Evolutionary conservation across 2,329 filamentous ascomycete species (phyloP), one percentile per base, ranked within the genome.

Genomic region (Xylaria sp.): DNA sequence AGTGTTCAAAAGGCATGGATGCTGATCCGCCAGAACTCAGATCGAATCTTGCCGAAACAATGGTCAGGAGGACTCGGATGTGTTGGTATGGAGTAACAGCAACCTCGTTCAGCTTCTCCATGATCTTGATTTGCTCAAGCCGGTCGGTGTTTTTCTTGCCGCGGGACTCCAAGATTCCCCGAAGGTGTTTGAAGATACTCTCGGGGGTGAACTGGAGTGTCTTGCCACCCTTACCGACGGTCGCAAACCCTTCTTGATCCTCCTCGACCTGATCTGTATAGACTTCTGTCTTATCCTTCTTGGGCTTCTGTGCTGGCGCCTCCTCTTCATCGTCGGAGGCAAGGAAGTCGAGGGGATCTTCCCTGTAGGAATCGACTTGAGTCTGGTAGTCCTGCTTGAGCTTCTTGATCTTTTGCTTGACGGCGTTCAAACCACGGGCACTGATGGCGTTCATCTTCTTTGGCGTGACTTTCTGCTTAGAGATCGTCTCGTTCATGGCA

Each of bases 401-500:
- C 85, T 97, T 97, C 85, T 93, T 92, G 80, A 99, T 91, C 78
- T 92, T 92, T 76, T 99, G 94, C 79, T 97, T 96, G 70, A 97
- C 90, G 59, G 92, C 91, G 74, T 97, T 99, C 69, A 99, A 84
- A 69, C 92, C 92, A 76, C 92, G 91, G 63, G 92, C 89, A 71
- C 93, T 95, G 70, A 88, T 94, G 59, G 92, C 92, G 78, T 96
- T 99, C 92, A 97, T 96, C 84, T 97, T 97, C 86, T 97, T 97
- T 60, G 88, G 86, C 2, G 90, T 90, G 64, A 95, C 90, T 81
- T 99, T 99, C 72, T 96, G 91, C 83, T 97, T 97, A 67, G 92
- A 86, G 62, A 96, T 84, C 20, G 92, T 88, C 80, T 99, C 95
- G 71, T 92, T 92, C 82, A 97, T 90, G 71, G 89, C 86, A 67